A percentile compares a stretch with the other conserved stretches of the same genome.
Conservation (phyloP, 371 early-diverging fungal species). For the Mucor saturninus region DNA sequence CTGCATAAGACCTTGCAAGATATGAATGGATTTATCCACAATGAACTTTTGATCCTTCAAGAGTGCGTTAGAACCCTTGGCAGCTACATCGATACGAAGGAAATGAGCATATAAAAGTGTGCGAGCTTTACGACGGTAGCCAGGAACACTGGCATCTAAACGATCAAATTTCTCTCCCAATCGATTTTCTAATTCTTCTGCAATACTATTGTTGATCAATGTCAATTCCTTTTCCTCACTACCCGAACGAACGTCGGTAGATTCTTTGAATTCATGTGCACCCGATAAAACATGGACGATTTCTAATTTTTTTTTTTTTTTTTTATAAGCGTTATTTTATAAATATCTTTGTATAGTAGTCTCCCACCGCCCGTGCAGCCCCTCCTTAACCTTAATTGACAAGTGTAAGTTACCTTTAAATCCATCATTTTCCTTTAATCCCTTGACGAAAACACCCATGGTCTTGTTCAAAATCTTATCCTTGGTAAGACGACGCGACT, state of each 20-base stretch:
- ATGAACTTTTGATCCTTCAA: slow-evolving; percentile 73
- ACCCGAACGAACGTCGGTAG: slow-evolving; percentile 47
- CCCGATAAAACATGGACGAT: slow-evolving; percentile 71
- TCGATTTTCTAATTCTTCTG: slow-evolving; percentile 63
- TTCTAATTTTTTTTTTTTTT: slow-evolving; percentile 25
- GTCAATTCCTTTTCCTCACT: slow-evolving; percentile 59
- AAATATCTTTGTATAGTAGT: neutral
- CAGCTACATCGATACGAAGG: slow-evolving; percentile 65
- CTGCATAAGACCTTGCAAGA: slow-evolving; percentile 85
- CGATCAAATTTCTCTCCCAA: slow-evolving; percentile 64
- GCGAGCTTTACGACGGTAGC: slow-evolving; percentile 73
- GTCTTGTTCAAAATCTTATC: slow-evolving; percentile 87
- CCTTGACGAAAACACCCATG: slow-evolving; percentile 90
- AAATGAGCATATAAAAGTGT: slow-evolving; percentile 88
- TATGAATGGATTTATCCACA: slow-evolving; percentile 70
- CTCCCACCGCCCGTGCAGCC: too few species aligned
- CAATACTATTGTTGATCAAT: slow-evolving; percentile 56
- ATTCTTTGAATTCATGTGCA: slow-evolving; percentile 75
- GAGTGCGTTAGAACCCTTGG: slow-evolving; percentile 26
- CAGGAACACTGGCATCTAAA: slow-evolving; percentile 30
- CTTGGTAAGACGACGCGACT: slow-evolving; percentile 84
- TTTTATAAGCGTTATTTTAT: neutral
- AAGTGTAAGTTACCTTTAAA: slow-evolving; percentile 34
- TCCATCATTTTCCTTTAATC: slow-evolving; percentile 78
- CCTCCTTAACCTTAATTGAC: neutral